Percentiles rank a stretch among this genome's conserved stretches.
These are phyloP conservation scores for Cymbidium sinense DNA, from an alignment of 106 monocot species.

Conservation along the genomic window DNA sequence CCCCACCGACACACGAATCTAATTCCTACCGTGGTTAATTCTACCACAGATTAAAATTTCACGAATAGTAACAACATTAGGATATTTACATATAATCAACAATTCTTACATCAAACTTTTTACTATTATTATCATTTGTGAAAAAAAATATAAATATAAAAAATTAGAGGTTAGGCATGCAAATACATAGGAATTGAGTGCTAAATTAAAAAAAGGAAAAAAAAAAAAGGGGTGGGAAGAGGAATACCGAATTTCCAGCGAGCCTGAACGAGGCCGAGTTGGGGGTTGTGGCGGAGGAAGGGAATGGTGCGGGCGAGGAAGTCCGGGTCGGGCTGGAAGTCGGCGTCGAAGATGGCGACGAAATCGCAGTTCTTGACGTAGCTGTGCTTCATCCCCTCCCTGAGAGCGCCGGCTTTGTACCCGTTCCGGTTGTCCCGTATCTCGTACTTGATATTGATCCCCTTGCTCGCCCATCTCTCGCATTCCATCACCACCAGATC, in stretches of 20 bases:
- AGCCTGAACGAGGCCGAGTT: conserved; percentile 30
- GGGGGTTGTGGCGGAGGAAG: conserved; percentile 30
- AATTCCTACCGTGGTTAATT: neutral
- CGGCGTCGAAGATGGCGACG: conserved; percentile 32
- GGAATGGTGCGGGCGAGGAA: conserved; percentile 30
- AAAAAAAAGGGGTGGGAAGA: neutral
- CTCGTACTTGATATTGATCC: conserved; percentile 31
- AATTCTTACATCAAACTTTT: no score
- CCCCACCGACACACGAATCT: neutral
- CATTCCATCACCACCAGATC: conserved; percentile 30
- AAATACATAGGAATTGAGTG: no score
- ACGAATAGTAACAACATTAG: no score
- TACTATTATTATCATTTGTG: no score
- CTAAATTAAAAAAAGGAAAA: neutral
- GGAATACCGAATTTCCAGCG: conserved; percentile 31
- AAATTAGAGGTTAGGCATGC: no score
- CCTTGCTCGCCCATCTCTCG: conserved; percentile 21
- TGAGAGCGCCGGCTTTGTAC: conserved; percentile 36
- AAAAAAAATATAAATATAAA: no score
- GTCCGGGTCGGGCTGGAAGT: conserved; percentile 38
- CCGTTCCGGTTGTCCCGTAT: conserved; percentile 27
- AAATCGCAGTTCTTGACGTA: conserved; percentile 28
- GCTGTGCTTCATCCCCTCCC: conserved; percentile 30
- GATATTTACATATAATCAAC: no score
- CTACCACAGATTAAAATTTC: no score